These are phyloP conservation scores for Dipteronia dyeriana DNA, from an alignment of 345 rosid genomes.

Conservation along the genomic window DNA sequence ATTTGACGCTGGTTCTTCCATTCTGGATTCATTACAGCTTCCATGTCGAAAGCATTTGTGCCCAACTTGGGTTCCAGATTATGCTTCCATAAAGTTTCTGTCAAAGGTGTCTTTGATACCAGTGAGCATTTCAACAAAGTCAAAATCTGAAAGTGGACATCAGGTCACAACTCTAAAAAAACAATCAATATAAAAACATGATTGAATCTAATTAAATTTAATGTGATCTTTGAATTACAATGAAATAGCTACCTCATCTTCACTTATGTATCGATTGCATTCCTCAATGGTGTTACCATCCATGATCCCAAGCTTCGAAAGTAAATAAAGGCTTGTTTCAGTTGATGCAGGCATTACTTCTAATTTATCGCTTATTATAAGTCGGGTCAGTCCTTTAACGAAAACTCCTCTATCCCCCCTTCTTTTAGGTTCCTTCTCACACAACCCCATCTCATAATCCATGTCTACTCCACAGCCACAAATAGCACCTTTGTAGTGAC, in stretches of 20 bases:
- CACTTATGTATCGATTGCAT: constrained; percentile 1
- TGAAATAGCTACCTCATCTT: constrained; percentile 16
- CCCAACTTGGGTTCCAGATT: not conserved
- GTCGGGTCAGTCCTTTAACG: constrained; percentile 13
- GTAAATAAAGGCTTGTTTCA: constrained; percentile 11
- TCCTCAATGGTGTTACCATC: constrained; percentile 18
- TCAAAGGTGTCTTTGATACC: constrained; percentile 23
- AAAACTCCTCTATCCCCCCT: constrained; percentile 13
- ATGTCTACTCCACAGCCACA: constrained; percentile 8
- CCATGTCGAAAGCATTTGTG: not conserved
- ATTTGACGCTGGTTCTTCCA: not conserved
- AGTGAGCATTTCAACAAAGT: constrained; percentile 22
- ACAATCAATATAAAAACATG: not conserved
- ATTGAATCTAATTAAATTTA: not conserved
- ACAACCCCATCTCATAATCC: not conserved
- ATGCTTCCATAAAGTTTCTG: constrained; percentile 12
- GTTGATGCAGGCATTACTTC: constrained; percentile 14
- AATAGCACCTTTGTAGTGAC: not conserved
- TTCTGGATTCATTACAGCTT: not conserved
- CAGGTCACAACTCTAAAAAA: too few relatives aligned
- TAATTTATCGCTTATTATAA: constrained; percentile 19
- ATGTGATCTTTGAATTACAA: not conserved
- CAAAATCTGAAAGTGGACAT: constrained; percentile 19
- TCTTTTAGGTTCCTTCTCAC: not conserved
- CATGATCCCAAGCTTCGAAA: constrained; percentile 21